Evolutionary conservation across 768 basidiomycete species (phyloP).

Genomic region (Tylopilus subfusipes): DNA sequence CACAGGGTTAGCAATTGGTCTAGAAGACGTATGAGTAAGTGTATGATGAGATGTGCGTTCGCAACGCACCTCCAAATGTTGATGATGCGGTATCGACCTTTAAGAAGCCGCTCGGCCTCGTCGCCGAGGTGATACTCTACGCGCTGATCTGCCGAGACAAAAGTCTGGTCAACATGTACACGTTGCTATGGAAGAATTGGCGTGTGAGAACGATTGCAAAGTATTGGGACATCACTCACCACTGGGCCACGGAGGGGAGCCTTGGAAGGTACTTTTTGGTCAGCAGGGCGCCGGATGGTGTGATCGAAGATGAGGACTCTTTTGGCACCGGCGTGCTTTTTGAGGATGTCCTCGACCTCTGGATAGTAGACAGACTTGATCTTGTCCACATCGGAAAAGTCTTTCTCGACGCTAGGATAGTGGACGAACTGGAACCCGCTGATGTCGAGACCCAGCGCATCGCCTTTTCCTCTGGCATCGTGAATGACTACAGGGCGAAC

Average conservation of each 20-base stretch:
- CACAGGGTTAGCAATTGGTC: slow-evolving; percentile 38
- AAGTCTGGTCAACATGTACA: slow-evolving; percentile 48
- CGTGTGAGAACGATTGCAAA: background rate
- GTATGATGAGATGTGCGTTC: no score
- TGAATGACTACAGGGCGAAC: slow-evolving; percentile 21
- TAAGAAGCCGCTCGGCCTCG: slow-evolving; percentile 41
- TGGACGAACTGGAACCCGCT: slow-evolving; percentile 45
- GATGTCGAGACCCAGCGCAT: slow-evolving; percentile 32
- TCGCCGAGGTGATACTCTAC: slow-evolving; percentile 37
- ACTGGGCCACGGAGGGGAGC: slow-evolving; percentile 30
- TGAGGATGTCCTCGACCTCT: slow-evolving; percentile 42
- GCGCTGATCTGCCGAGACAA: slow-evolving; percentile 33
- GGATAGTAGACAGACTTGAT: slow-evolving; percentile 39
- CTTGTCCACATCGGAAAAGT: slow-evolving; percentile 38
- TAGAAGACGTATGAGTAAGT: slow-evolving; percentile 1
- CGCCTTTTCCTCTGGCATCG: slow-evolving; percentile 33
- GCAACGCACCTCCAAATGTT: slow-evolving; percentile 41
- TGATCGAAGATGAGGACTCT: slow-evolving; percentile 45
- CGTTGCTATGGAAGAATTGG: slow-evolving; percentile 25
- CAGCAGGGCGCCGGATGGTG: slow-evolving; percentile 32
- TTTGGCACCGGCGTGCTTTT: slow-evolving; percentile 37
- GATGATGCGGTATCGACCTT: slow-evolving; percentile 41
- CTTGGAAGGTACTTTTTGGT: background rate
- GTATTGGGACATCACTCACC: slow-evolving; percentile 19
- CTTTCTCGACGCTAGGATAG: slow-evolving; percentile 33